Base-by-base conservation (phyloP, 2,329 filamentous ascomycete genomes). In the Xylaria sp. region DNA sequence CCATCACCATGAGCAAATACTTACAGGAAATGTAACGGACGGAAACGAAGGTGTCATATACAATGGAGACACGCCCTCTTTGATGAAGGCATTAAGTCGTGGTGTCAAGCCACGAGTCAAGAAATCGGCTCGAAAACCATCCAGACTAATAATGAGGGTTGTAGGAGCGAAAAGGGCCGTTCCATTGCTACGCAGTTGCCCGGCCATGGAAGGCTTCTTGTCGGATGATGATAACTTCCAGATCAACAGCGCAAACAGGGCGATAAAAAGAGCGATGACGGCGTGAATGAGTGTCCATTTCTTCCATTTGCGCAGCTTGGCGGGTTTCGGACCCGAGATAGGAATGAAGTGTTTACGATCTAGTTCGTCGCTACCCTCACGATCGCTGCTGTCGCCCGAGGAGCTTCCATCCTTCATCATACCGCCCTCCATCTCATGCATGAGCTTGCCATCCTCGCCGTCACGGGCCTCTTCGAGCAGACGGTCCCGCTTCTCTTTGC, bases 11-110 rank as follows among this genome's bases (percentile, higher is more conserved):
- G 78, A 2, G 54, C 13, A 6, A 13, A 1, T 19, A 67, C 70
- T 66, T 55, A 72, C 70, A 7, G 94, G 94, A 68, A 99, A 99
- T 0, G 94, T 99, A 51, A 99, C 91, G 19, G 91, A 96, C 0
- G 94, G 94, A 66, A 99, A 99, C 46, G 91, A 95, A 0, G 94
- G 94, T 5, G 85, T 82, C 92, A 99, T 97, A 75, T 93, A 97
- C 65, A 86, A 82, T 2, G 94, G 93, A 4, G 92, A 96, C 9
- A 97, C 86, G 35, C 94, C 94, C 65, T 91, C 85, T 61, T 84
- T 83, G 63, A 96, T 80, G 65, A 99, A 88, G 1, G 86, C 81
- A 66, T 86, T 90, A 7, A 99, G 79, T 1, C 88, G 86, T 0
- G 93, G 94, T 1, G 93, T 97, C 37, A 97, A 76, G 0, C 87